A percentile compares a stretch with the other conserved stretches of the same genome.
Evolutionary conservation across 306 rosid genomes (phyloP).

Genomic region (Vigna angularis): DNA sequence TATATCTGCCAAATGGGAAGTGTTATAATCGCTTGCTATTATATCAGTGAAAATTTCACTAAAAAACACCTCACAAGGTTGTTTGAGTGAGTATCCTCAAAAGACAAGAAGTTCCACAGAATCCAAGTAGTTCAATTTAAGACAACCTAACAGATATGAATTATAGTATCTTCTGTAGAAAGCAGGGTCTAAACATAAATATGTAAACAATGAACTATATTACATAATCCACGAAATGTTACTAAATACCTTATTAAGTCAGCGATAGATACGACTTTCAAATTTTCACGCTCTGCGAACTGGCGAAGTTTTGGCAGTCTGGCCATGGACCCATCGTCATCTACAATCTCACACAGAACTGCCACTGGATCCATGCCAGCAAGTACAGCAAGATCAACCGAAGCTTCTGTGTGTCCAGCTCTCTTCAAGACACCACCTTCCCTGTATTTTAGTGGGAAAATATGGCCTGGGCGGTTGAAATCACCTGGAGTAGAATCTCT

Average conservation of each 20-base stretch:
- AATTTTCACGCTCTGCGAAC: constrained; percentile 72
- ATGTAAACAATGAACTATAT: constrained; percentile 7
- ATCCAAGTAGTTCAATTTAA: constrained; percentile 23
- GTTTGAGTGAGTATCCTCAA: constrained; percentile 8
- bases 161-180: constrained; percentile 15
- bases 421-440: constrained; percentile 98
- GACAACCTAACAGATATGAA: not conserved
- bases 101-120: constrained; percentile 10
- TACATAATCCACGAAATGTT: constrained; percentile 14
- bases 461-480: constrained; percentile 96
- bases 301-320: constrained; percentile 88
- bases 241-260: constrained; percentile 81
- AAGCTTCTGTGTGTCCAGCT: constrained; percentile 98
- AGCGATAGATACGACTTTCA: constrained; percentile 91
- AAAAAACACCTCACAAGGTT: not conserved
- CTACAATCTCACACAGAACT: constrained; percentile 92
- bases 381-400: constrained; percentile 87
- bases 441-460: constrained; percentile 88
- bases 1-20: constrained; percentile 62
- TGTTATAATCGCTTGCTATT: constrained; percentile 31
- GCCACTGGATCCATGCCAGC: constrained; percentile 88
- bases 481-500: constrained; percentile 82
- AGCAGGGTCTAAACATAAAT: constrained; percentile 26
- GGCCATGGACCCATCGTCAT: constrained; percentile 99
- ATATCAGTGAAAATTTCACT: constrained; percentile 4